A percentile compares a stretch with the other conserved stretches of the same genome.
phyloP scores from a whole-genome alignment of 2,329 filamentous ascomycete genomes.

The Seiridium cupressi region DNA sequence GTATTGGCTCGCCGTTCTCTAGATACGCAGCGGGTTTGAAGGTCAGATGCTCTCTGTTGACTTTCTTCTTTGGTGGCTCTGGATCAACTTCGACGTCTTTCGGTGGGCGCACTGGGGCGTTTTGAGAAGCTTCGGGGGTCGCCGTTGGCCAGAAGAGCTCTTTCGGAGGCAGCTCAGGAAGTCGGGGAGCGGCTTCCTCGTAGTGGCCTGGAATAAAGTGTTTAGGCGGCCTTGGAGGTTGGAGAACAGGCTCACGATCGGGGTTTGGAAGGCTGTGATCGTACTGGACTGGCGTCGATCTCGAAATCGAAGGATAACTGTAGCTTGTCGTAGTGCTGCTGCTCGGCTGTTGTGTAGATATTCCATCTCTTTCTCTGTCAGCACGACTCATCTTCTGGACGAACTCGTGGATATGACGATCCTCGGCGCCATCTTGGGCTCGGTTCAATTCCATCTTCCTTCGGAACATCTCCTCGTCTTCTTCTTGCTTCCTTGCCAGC shows the following conservation, averaged over 20 bases:
- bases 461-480: constrained; percentile 44
- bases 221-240: constrained; percentile 38
- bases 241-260: constrained; percentile 19
- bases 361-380: constrained; percentile 17
- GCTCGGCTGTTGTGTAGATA: constrained; percentile 3
- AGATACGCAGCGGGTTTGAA: constrained; percentile 85
- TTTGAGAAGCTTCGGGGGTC: constrained; percentile 11
- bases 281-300: constrained; percentile 47
- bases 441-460: constrained; percentile 54
- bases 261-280: constrained; percentile 23
- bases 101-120: constrained; percentile 24
- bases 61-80: constrained; percentile 19
- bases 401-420: constrained; percentile 23
- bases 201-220: background rate
- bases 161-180: constrained; percentile 30
- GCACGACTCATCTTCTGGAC: constrained; percentile 13
- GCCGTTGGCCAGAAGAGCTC: constrained; percentile 18
- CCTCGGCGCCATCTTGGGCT: constrained; percentile 35
- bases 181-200: constrained; percentile 7
- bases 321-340: constrained; percentile 33
- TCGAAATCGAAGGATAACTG: constrained; percentile 56
- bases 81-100: constrained; percentile 23
- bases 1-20: constrained; percentile 82
- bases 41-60: constrained; percentile 62
- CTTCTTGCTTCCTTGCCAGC: constrained; percentile 26